Evolutionary conservation across 345 rosid species (phyloP), one percentile per base, ranked within the genome.

Genomic region (Rhizophora apiculata): DNA sequence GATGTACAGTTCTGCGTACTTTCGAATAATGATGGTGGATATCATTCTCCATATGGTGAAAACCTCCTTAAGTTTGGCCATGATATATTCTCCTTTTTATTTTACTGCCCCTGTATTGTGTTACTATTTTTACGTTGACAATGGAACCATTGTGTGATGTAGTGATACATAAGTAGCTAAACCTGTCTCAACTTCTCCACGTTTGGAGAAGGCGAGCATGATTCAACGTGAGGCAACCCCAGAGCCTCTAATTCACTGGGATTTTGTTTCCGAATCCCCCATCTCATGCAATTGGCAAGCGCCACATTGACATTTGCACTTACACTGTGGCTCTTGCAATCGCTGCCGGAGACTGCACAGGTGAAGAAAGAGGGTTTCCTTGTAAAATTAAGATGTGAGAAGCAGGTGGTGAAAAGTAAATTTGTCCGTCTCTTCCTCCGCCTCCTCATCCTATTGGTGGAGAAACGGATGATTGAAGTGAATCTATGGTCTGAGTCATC

Each of bases 221-320:
- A 20, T 34, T 80, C 37, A 8, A 1, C 81, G 3, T 5, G 32
- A 31, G 32, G 24, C 24, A 24, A 24, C 24, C 79, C 81, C 30
- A 66, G 76, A 3, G 67, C 64, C 21, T 72, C 85, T 75, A 88
- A 72, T 72, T 88, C 93, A 76, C 77, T 72, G 10, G 87, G 76
- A 66, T 86, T 68, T 8, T 76, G 80, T 63, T 83, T 75, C 8
- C 75, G 72, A 15, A 80, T 78, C 37, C 69, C 78, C 55, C 61
- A 52, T 51, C 74, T 81, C n/a, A 57, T 11, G 88, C 9, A 78
- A 51, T 66, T 62, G 4, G 77, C 65, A 19, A 83, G 48, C 6
- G 67, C 85, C 13, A 80, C 22, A 29, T 69, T 80, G 49, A 73
- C 24, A 60, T 62, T 1, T 29, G 31, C 31, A 29, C 4, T 29